These are phyloP conservation scores for Asclepias syriaca DNA, from an alignment of 257 asterid species.

Conservation along the genomic window DNA sequence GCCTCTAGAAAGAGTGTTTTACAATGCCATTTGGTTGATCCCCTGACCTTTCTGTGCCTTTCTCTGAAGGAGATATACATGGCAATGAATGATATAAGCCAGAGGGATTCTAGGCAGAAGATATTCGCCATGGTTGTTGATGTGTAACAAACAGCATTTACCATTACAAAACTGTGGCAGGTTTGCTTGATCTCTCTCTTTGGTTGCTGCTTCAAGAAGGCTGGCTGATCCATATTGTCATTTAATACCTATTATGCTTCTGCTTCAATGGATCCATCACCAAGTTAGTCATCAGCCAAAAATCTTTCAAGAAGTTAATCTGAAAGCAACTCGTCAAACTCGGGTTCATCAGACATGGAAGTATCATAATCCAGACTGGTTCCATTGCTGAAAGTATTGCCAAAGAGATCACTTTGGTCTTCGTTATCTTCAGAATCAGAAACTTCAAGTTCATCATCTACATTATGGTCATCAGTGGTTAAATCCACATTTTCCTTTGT, in stretches of 20 bases:
- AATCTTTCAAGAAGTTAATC: slow-evolving; percentile 31
- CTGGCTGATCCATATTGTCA: not conserved
- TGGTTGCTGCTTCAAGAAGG: not conserved
- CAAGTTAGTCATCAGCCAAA: slow-evolving; percentile 7
- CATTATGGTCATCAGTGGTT: slow-evolving; percentile 32
- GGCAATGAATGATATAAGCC: not conserved
- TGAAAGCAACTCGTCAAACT: slow-evolving; percentile 76
- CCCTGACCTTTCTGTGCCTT: not conserved
- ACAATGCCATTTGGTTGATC: not conserved
- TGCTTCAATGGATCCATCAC: not conserved
- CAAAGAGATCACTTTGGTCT: slow-evolving; percentile 36
- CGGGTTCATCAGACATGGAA: slow-evolving; percentile 56
- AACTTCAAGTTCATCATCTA: slow-evolving; percentile 63
- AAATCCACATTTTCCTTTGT: slow-evolving; percentile 29
- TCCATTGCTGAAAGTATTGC: slow-evolving; percentile 36
- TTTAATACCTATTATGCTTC: not conserved
- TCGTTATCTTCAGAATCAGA: slow-evolving; percentile 81
- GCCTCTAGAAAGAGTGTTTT: not conserved
- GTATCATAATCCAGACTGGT: slow-evolving; percentile 58
- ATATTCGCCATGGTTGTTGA: not conserved
- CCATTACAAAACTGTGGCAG: not conserved
- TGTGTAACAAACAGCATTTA: not conserved
- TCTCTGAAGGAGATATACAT: not conserved
- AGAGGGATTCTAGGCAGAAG: not conserved
- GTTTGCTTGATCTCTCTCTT: not conserved